Evolutionary conservation across 805 yeast species (phyloP), one percentile per base, ranked within the genome.

Genomic region (Ogataea pignaliae): DNA sequence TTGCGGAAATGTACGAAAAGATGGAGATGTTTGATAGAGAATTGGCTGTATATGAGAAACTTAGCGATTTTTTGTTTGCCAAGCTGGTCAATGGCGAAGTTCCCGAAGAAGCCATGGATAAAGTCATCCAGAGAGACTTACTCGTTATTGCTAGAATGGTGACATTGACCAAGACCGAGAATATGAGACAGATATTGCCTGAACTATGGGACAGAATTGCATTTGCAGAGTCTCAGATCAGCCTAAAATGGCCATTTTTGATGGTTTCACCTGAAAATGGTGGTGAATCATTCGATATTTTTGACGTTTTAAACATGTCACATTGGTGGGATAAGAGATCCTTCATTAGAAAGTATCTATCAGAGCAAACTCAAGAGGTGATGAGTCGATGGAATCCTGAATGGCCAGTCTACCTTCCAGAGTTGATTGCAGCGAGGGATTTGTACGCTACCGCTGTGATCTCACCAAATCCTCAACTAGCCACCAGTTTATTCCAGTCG

Each of bases 1-100:
- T 88, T 31, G 95, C 85, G 10, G 96, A 89, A 56, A 84, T 88
- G 88, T 86, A 79, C 59, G 96, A 88, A 56, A 71, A 82, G 34
- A 63, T 88, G 53, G 73, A 71, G 16, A 72, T 76, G 79, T 51
- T 57, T 29, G 77, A 77, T 12, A 85, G 83, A 41, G 95, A 96
- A 0, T 71, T 77, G 32, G 70, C 72, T 49, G 65, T 87, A 9
- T 89, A 63, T 36, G 37, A 45, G n/a, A 51, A 50, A 33, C 42
- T 63, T 31, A 45, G 57, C 32, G 57, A 59, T 13, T 63, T 45
- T 38, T 45, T 63, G 14, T 61, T 60, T 37, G 49, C 52, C 10
- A 61, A 60, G 31, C 40, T 63, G 10, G 46, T 56, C 9, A 56
- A 59, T 35, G 56, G 44, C 16, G 50, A 55, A 34, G 56, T 59